Conservation (phyloP, 176 grass and related monocot species). For the Saccharum spontaneum region DNA sequence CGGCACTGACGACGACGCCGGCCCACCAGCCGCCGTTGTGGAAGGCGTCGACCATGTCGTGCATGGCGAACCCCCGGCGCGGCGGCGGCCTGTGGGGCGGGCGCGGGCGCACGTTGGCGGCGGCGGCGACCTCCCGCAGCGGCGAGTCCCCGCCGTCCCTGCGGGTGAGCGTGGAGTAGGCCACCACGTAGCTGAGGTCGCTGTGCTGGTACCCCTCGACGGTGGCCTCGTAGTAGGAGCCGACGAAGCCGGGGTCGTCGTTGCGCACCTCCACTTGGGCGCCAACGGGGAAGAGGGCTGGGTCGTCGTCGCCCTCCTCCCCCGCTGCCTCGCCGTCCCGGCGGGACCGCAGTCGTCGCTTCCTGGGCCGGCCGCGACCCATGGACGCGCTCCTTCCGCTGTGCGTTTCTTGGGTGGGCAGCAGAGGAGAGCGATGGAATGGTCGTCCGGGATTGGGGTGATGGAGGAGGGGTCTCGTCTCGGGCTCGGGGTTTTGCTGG, state of each 20-base stretch:
- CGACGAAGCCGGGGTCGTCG: slow-evolving; percentile 17
- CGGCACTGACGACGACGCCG: slow-evolving; percentile 39
- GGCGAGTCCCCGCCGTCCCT: neutral
- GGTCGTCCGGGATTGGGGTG: too few relatives aligned
- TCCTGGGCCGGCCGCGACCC: neutral
- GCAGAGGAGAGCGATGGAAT: too few relatives aligned
- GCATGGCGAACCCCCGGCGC: slow-evolving; percentile 10
- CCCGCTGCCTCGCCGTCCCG: neutral
- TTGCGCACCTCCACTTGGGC: slow-evolving; percentile 30
- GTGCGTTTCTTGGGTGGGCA: too few relatives aligned
- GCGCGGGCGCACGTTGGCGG: slow-evolving; percentile 17
- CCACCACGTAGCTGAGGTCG: slow-evolving; percentile 25
- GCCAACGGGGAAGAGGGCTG: neutral
- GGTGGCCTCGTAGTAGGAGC: slow-evolving; percentile 41
- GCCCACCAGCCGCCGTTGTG: slow-evolving; percentile 79
- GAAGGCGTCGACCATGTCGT: slow-evolving; percentile 61
- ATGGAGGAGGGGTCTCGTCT: too few relatives aligned
- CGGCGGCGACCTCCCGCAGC: slow-evolving; percentile 3
- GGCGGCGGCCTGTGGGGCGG: neutral
- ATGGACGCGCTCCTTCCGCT: neutral
- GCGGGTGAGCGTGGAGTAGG: slow-evolving; percentile 27
- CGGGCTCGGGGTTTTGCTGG: too few relatives aligned
- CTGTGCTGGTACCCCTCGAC: neutral
- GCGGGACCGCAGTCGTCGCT: neutral
- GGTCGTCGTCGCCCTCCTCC: neutral